Conservation (phyloP, 345 rosid genomes). For the Camelina sativa region DNA sequence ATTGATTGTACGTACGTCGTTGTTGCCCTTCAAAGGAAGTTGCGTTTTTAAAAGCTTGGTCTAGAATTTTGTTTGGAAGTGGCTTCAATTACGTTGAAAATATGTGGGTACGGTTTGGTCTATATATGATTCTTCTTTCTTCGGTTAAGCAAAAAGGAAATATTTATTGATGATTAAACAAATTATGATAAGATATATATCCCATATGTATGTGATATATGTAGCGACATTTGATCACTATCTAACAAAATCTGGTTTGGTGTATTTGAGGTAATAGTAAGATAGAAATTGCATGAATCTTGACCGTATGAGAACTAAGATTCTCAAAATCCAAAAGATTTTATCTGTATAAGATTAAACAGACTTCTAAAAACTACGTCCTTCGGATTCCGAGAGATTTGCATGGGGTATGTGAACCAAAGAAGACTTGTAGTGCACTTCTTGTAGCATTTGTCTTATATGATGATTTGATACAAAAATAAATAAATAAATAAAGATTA, state of each 20-base stretch:
- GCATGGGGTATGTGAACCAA: conserved; percentile 33
- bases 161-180: neutral
- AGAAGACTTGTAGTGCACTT: conserved; percentile 39
- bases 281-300: conserved; percentile 41
- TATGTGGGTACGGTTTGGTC: neutral
- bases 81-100: neutral
- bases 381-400: conserved; percentile 39
- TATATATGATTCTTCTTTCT: neutral
- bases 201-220: too few species aligned
- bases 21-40: neutral
- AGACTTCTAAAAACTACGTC: conserved; percentile 15
- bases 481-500: neutral
- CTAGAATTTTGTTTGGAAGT: neutral
- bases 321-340: conserved; percentile 46
- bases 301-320: conserved; percentile 37
- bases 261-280: conserved; percentile 37
- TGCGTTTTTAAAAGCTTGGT: neutral
- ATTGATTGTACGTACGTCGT: neutral
- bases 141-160: neutral
- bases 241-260: conserved; percentile 32
- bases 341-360: conserved; percentile 20
- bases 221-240: conserved; percentile 22
- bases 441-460: conserved; percentile 27
- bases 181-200: neutral
- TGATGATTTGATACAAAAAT: neutral